Conservation (phyloP, 225 moss, liverwort and hornwort species). For the Marchantia polymorpha region DNA sequence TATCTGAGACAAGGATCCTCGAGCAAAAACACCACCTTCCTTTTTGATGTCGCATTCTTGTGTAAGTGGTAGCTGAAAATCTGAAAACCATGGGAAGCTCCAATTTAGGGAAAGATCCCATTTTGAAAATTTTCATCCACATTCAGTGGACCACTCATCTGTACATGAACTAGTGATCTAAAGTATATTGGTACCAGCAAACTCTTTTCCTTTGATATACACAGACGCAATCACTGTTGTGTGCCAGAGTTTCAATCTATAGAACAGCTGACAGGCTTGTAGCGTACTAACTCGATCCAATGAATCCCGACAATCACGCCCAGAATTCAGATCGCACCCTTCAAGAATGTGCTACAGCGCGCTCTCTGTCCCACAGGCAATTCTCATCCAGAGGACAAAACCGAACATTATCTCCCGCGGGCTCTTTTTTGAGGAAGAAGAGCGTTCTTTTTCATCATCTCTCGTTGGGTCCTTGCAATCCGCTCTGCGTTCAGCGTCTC, state of each 20-base stretch:
- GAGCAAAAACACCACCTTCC: background rate
- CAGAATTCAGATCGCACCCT: background rate
- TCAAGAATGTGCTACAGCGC: background rate
- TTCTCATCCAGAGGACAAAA: background rate
- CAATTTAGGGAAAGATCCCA: background rate
- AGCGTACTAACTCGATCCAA: background rate
- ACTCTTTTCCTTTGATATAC: background rate
- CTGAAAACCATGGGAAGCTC: background rate
- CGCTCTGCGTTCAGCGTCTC: slow-evolving; percentile 15
- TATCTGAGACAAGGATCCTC: background rate
- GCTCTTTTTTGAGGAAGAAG: slow-evolving; percentile 11
- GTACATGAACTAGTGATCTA: slow-evolving; percentile 1
- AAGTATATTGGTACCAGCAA: background rate
- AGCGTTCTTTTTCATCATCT: too few relatives aligned
- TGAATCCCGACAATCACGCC: background rate
- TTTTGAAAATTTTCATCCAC: background rate
- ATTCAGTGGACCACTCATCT: slow-evolving; percentile 8
- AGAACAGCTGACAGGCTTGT: slow-evolving; percentile 1
- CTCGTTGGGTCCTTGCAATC: slow-evolving; percentile 24
- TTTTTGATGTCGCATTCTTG: background rate
- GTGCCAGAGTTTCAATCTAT: background rate
- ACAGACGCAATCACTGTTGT: background rate
- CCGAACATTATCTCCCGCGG: slow-evolving; percentile 28
- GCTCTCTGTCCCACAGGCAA: background rate
- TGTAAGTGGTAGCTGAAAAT: background rate